Evolutionary conservation across 1,139 yeast species (phyloP).

Genomic region (Taphrina sp.): DNA sequence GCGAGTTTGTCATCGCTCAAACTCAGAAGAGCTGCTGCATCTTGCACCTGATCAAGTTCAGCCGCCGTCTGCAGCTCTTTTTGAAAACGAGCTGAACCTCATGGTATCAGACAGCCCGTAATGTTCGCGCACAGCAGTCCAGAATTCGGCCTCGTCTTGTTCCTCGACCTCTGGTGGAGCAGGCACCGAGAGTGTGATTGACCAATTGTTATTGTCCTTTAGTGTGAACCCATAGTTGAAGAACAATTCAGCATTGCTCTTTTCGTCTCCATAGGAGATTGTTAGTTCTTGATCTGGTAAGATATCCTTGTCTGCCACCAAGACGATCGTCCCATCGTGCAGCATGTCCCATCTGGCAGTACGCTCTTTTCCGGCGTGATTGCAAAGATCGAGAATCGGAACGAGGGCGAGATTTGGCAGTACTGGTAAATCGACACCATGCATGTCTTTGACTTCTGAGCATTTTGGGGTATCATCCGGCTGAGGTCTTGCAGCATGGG

Average conservation of each 20-base stretch:
- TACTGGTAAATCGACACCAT: neutral
- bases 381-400: constrained; percentile 22
- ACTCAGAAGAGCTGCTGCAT: too few relatives aligned
- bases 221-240: constrained; percentile 47
- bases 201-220: constrained; percentile 13
- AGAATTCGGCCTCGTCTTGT: neutral
- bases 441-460: neutral
- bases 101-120: constrained; percentile 1
- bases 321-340: constrained; percentile 12
- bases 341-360: constrained; percentile 21
- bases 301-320: constrained; percentile 14
- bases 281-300: constrained; percentile 41
- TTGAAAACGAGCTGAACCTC: too few relatives aligned
- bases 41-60: too few relatives aligned
- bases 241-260: constrained; percentile 45
- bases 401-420: constrained; percentile 12
- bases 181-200: constrained; percentile 1
- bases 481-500: too few relatives aligned
- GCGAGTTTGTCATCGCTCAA: too few relatives aligned
- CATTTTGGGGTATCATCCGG: too few relatives aligned
- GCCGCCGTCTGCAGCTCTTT: too few relatives aligned
- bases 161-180: constrained; percentile 2
- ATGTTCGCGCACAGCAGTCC: neutral
- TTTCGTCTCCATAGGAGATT: constrained; percentile 46
- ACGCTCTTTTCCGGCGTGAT: constrained; percentile 11